Evolutionary conservation across 306 rosid species (phyloP).

Genomic region (Cercis canadensis): DNA sequence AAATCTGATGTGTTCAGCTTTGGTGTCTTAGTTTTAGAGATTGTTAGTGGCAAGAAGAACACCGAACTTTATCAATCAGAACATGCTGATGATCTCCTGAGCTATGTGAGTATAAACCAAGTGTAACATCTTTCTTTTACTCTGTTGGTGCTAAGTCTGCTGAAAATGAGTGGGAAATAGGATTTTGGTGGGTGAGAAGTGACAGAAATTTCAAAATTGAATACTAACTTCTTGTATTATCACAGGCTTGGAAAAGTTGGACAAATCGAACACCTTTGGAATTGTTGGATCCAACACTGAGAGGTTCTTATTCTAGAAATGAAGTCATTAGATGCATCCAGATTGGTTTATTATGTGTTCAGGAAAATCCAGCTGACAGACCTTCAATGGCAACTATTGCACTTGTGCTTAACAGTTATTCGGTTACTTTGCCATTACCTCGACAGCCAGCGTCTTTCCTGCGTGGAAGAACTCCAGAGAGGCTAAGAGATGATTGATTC

Average conservation of each 20-base stretch:
- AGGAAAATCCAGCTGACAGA: slow-evolving; percentile 52
- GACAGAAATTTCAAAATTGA: slow-evolving; percentile 5
- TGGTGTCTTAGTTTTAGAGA: slow-evolving; percentile 57
- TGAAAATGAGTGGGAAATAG: not conserved
- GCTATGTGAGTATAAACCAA: slow-evolving; percentile 48
- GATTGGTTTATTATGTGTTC: slow-evolving; percentile 56
- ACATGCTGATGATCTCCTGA: slow-evolving; percentile 45
- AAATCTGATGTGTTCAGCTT: slow-evolving; percentile 58
- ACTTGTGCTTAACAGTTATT: slow-evolving; percentile 52
- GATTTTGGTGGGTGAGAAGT: not conserved
- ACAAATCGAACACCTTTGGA: slow-evolving; percentile 41
- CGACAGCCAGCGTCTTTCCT: slow-evolving; percentile 43
- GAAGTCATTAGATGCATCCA: slow-evolving; percentile 67
- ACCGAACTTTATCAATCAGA: slow-evolving; percentile 32
- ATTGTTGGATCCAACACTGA: slow-evolving; percentile 53
- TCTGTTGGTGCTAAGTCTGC: not conserved
- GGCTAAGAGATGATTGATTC: slow-evolving; percentile 22
- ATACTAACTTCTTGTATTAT: slow-evolving; percentile 6
- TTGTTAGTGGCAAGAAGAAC: slow-evolving; percentile 57
- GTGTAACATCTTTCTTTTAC: too few species aligned
- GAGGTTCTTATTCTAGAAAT: slow-evolving; percentile 50
- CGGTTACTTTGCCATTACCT: slow-evolving; percentile 46
- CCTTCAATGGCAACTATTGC: slow-evolving; percentile 56
- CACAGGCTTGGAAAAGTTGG: slow-evolving; percentile 61
- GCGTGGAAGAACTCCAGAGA: slow-evolving; percentile 39